Percentiles rank a stretch among this genome's conserved stretches.
These are phyloP conservation scores for Periglandula ipomoeae DNA, from an alignment of 2,329 filamentous ascomycete genomes.

Conservation along the genomic window DNA sequence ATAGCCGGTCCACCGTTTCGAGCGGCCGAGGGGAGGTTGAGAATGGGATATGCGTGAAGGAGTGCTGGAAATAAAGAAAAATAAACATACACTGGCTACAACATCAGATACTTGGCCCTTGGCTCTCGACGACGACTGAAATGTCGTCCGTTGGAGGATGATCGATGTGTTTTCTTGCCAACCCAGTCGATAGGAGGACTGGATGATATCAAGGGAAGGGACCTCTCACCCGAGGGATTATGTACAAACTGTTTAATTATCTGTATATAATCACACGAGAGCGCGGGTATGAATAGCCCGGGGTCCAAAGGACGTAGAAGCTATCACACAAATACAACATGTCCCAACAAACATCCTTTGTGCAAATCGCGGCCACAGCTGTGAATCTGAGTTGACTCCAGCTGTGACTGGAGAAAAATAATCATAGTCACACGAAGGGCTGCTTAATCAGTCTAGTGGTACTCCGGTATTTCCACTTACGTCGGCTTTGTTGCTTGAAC, in stretches of 20 bases:
- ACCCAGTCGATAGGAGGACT: background rate
- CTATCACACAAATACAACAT: background rate
- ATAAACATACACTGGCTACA: background rate
- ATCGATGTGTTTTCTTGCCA: background rate
- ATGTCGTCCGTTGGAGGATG: slow-evolving; percentile 2
- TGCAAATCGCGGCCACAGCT: too few relatives aligned
- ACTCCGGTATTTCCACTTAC: too few relatives aligned
- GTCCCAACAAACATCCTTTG: too few relatives aligned
- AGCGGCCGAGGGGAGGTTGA: background rate
- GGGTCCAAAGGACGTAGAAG: background rate
- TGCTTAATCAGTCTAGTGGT: too few relatives aligned
- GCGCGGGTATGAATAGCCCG: background rate
- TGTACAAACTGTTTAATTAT: background rate
- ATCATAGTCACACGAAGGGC: too few relatives aligned
- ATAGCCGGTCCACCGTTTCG: background rate
- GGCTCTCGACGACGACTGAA: slow-evolving; percentile 1
- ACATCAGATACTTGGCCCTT: background rate
- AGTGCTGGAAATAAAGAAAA: background rate
- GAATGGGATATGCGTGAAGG: background rate
- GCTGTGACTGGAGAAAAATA: too few relatives aligned
- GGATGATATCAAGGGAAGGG: background rate
- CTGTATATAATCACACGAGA: background rate
- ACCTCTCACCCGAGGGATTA: background rate
- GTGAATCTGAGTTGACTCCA: too few relatives aligned
- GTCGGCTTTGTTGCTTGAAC: too few relatives aligned